phyloP scores from a whole-genome alignment of 225 moss, liverwort and hornwort species.

The Marchantia paleacea region DNA sequence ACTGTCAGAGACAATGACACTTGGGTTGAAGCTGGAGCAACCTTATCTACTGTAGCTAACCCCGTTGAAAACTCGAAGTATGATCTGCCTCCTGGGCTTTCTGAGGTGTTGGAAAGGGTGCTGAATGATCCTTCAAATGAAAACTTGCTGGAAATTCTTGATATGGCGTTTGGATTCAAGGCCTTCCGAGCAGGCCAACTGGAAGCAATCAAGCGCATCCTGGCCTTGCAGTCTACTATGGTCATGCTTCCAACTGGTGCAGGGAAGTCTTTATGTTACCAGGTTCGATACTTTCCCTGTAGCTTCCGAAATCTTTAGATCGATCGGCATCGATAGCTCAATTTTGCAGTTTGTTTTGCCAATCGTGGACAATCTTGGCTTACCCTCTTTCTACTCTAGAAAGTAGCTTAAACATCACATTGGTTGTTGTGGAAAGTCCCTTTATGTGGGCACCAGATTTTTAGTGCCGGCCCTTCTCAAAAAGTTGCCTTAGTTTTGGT shows the following conservation, averaged over 20 bases:
- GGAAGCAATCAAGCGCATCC: constrained; percentile 59
- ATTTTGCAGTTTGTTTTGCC: too few relatives aligned
- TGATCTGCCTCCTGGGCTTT: constrained; percentile 25
- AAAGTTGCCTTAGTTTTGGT: too few relatives aligned
- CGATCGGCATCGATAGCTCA: too few relatives aligned
- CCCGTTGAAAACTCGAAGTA: constrained; percentile 21
- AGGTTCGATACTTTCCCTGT: constrained; percentile 43
- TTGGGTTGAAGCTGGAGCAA: constrained; percentile 48
- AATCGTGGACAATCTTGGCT: too few relatives aligned
- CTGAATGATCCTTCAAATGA: constrained; percentile 46
- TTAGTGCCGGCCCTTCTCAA: too few relatives aligned
- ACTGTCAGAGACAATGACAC: constrained; percentile 66
- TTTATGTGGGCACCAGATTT: too few relatives aligned
- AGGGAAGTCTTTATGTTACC: constrained; percentile 91
- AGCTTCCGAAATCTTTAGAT: too few relatives aligned
- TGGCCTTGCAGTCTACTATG: constrained; percentile 72
- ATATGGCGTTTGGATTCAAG: constrained; percentile 57
- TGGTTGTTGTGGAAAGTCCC: too few relatives aligned
- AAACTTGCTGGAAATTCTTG: constrained; percentile 52
- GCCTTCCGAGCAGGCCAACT: constrained; percentile 71
- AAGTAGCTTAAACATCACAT: too few relatives aligned
- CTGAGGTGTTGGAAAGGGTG: constrained; percentile 37
- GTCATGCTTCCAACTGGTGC: constrained; percentile 85
- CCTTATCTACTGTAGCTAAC: not conserved
- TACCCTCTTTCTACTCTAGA: too few relatives aligned